Conservation (phyloP, 108 stramenopile genomes). For the Cyclotella kingstonii region DNA sequence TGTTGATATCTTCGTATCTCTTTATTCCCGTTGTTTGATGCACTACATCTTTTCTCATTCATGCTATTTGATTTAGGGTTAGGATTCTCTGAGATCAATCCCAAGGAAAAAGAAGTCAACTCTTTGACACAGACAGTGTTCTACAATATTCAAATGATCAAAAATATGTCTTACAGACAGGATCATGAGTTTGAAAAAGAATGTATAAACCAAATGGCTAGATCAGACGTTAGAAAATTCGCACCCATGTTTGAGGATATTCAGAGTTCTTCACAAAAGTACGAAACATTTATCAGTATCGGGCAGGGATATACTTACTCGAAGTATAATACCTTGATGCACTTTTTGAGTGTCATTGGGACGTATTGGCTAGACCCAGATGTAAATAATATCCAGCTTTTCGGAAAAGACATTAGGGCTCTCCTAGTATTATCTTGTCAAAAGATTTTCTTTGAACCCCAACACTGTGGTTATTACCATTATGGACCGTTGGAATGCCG, state of each 20-base stretch:
- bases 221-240: constrained; percentile 38
- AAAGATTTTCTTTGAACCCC: constrained; percentile 49
- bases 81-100: constrained; percentile 51
- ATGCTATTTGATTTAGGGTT: no score
- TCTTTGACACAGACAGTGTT: constrained; percentile 53
- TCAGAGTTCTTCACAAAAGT: constrained; percentile 22
- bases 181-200: constrained; percentile 61
- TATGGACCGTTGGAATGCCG: constrained; percentile 50
- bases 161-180: constrained; percentile 27
- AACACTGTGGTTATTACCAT: constrained; percentile 46
- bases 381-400: constrained; percentile 48
- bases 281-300: constrained; percentile 39
- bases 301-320: constrained; percentile 47
- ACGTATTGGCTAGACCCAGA: constrained; percentile 53
- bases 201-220: constrained; percentile 56
- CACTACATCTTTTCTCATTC: no score
- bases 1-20: no score
- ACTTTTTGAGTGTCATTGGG: constrained; percentile 48
- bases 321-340: constrained; percentile 61
- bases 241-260: constrained; percentile 27
- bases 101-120: constrained; percentile 55
- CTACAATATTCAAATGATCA: constrained; percentile 48
- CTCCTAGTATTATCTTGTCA: constrained; percentile 48
- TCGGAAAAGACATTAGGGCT: constrained; percentile 50
- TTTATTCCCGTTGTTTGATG: no score